Evolutionary conservation across 2,329 filamentous ascomycete genomes (phyloP).

Genomic region (Bretziella fagacearum): DNA sequence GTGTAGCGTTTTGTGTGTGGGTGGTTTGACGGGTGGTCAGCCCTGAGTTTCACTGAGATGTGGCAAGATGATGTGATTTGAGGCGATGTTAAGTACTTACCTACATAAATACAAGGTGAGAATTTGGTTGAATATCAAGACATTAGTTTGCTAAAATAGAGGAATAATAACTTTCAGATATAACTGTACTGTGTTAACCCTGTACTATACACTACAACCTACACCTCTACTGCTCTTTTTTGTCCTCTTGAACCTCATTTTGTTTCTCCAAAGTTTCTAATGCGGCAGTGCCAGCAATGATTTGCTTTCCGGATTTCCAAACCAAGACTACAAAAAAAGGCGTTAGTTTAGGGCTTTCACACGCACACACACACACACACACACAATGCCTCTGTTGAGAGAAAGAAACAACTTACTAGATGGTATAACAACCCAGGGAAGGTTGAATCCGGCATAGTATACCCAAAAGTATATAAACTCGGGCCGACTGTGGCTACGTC

Average conservation of each 20-base stretch:
- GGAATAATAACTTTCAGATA: too few species aligned
- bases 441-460: constrained; percentile 45
- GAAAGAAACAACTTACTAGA: constrained; percentile 1
- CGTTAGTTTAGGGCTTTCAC: neutral
- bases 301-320: neutral
- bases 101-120: too few species aligned
- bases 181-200: too few species aligned
- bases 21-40: too few species aligned
- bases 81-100: too few species aligned
- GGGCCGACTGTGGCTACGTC: constrained; percentile 36
- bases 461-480: constrained; percentile 46
- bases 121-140: too few species aligned
- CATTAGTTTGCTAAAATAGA: too few species aligned
- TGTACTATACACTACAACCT: too few species aligned
- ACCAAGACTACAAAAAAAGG: neutral
- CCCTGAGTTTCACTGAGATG: too few species aligned
- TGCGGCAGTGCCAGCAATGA: neutral
- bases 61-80: too few species aligned
- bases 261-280: neutral
- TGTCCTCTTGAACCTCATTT: neutral
- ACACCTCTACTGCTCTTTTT: neutral
- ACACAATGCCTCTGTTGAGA: neutral
- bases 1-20: too few species aligned
- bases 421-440: constrained; percentile 30
- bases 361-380: neutral